Base-by-base conservation (phyloP, 176 grass and related monocot species). In the Aegilops longissima region DNA sequence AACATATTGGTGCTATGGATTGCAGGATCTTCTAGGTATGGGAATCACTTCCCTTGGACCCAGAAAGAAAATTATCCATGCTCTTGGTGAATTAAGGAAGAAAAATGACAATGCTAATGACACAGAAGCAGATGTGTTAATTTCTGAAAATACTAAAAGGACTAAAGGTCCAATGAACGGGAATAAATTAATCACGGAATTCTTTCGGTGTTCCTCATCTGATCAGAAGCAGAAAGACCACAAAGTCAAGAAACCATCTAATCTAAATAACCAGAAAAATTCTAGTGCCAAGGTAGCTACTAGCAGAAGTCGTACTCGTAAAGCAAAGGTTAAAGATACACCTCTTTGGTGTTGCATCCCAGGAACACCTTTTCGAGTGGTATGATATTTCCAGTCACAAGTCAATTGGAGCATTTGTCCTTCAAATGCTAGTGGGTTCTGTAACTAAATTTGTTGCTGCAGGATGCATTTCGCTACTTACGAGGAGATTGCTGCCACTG, bases 391-490 rank as follows among this genome's bases (percentile, higher is more conserved):
- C 9, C 72, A 8, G 40, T 5, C 13, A 61, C 20, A 70, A 68
- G 12, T 21, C 17, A 76, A 38, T 38, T 34, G 25, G 35, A 66
- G 66, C 35, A 70, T 81, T 73, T 83, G 17, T 78, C 73, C 9
- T 82, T 61, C 49, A 81, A 47, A 76, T 33, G 45, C 9, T 54
- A 73, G 35, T 35, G 9, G 34, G 33, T 66, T 80, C 27, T 31
- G 66, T 77, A 84, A 78, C 80, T 77, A 70, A 76, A 58, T 76
- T 61, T 89, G 65, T 88, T 78, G 61, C 69, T 91, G 85, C 79
- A 98, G 96, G 92, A 98, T 91, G 93, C 96, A 93, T 98, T 98
- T 91, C 88, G 88, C 63, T 94, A 89, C 88, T 93, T 96, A 92
- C 87, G 82, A 91, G 93, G 93, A 76, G 93, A 92, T 39, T 98